These are phyloP conservation scores for Suillus luteus DNA, from an alignment of 768 basidiomycete species.

Conservation along the genomic window DNA sequence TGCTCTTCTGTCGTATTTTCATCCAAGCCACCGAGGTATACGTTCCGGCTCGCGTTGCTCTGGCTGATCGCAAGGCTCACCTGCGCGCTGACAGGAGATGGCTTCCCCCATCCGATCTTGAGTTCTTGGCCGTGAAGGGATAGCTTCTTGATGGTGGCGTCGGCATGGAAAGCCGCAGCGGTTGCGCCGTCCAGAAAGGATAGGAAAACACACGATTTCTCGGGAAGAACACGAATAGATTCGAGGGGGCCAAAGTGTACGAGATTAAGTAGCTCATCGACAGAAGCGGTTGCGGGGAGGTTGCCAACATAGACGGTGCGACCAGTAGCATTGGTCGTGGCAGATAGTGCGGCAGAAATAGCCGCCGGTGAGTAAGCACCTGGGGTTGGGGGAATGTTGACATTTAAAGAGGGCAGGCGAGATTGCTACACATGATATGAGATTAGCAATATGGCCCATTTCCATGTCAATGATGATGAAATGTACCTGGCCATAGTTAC, in stretches of 20 bases:
- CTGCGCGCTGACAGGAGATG: slow-evolving; percentile 82
- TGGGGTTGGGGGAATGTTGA: slow-evolving; percentile 70
- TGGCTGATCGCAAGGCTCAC: slow-evolving; percentile 88
- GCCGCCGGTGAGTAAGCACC: slow-evolving; percentile 80
- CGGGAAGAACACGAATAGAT: slow-evolving; percentile 89
- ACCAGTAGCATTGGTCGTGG: slow-evolving; percentile 59
- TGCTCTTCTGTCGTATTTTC: slow-evolving; percentile 89
- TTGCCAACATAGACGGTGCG: slow-evolving; percentile 98
- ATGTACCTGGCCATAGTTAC: slow-evolving; percentile 64
- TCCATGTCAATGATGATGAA: slow-evolving; percentile 5
- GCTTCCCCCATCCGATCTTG: slow-evolving; percentile 99
- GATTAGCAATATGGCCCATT: slow-evolving; percentile 4
- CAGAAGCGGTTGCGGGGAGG: slow-evolving; percentile 91
- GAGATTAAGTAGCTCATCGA: slow-evolving; percentile 96
- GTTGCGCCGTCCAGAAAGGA: slow-evolving; percentile 94
- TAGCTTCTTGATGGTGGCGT: slow-evolving; percentile 93
- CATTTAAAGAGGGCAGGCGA: slow-evolving; percentile 64
- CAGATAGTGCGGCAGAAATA: slow-evolving; percentile 69
- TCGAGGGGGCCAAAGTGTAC: slow-evolving; percentile 98
- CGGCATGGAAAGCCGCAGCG: slow-evolving; percentile 96
- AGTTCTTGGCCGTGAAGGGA: slow-evolving; percentile 93
- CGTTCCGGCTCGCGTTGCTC: slow-evolving; percentile 92
- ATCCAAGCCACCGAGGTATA: slow-evolving; percentile 93
- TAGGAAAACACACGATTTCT: slow-evolving; percentile 97
- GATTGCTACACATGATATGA: slow-evolving; percentile 33